Evolutionary conservation across 2,329 filamentous ascomycete genomes (phyloP).

Genomic region (Cladosporium sphaerospermum): DNA sequence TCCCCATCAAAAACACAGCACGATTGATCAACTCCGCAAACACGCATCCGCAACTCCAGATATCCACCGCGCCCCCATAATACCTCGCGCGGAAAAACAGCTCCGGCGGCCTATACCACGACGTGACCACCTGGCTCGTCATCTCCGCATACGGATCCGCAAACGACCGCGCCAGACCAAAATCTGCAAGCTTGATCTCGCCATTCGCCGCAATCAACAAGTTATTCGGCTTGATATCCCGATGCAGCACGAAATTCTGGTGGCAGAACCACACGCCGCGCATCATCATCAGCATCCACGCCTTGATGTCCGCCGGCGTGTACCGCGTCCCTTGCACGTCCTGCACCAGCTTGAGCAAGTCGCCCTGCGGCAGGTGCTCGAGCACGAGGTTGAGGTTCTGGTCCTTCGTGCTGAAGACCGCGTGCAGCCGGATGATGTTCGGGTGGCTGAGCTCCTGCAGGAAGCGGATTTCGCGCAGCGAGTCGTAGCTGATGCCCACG

Average conservation of each 20-base stretch:
- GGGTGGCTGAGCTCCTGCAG: slow-evolving; percentile 90
- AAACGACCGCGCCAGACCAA: slow-evolving; percentile 85
- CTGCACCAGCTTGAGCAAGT: slow-evolving; percentile 89
- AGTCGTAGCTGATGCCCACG: slow-evolving; percentile 80
- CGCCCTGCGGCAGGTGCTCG: slow-evolving; percentile 87
- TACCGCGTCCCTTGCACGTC: slow-evolving; percentile 74
- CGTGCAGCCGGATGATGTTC: slow-evolving; percentile 88
- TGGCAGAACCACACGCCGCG: slow-evolving; percentile 96
- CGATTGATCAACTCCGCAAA: slow-evolving; percentile 86
- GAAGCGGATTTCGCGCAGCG: slow-evolving; percentile 91
- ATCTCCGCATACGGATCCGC: slow-evolving; percentile 79
- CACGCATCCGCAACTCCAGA: slow-evolving; percentile 90
- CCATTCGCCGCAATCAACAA: slow-evolving; percentile 88
- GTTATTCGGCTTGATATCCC: slow-evolving; percentile 99
- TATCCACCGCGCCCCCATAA: slow-evolving; percentile 84
- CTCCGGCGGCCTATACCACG: slow-evolving; percentile 94
- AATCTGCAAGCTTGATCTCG: slow-evolving; percentile 93
- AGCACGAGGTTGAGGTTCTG: slow-evolving; percentile 95
- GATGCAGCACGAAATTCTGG: slow-evolving; percentile 85
- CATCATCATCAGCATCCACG: slow-evolving; percentile 97
- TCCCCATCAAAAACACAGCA: slow-evolving; percentile 63
- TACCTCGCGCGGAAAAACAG: slow-evolving; percentile 83
- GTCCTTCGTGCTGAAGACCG: slow-evolving; percentile 92
- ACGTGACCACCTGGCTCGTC: slow-evolving; percentile 92
- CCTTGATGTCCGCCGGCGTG: slow-evolving; percentile 84